Percentiles rank a stretch among this genome's conserved stretches.
Conservation (phyloP, 441 rosid genomes). For the Pelargonium myrrhifolium region DNA sequence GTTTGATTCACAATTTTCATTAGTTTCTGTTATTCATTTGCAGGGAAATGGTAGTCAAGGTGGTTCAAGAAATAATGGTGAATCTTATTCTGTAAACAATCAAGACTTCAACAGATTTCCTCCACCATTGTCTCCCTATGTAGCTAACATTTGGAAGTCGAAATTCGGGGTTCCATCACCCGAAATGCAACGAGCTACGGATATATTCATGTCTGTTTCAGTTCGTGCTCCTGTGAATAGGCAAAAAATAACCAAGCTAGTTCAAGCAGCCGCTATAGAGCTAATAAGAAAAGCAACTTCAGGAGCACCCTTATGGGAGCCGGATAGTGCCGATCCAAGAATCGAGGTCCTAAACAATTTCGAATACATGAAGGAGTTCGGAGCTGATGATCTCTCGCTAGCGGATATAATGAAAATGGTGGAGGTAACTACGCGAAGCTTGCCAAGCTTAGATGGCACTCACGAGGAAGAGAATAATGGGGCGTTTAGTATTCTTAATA, state of each 20-base stretch:
- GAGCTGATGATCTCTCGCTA: background rate
- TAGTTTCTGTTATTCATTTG: background rate
- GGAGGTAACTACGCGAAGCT: background rate
- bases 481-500: background rate
- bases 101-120: background rate
- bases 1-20: background rate
- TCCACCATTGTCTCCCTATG: background rate
- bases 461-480: background rate
- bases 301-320: background rate
- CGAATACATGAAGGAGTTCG: background rate
- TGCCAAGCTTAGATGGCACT: background rate
- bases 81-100: background rate
- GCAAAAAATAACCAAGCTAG: background rate
- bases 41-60: background rate
- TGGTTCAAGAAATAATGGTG: background rate
- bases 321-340: background rate
- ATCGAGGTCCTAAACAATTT: background rate
- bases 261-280: background rate
- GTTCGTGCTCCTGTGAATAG: background rate
- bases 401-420: background rate
- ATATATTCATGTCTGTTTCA: background rate
- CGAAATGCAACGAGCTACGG: background rate
- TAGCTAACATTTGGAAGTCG: background rate
- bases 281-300: background rate
- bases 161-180: slow-evolving; percentile 1